Evolutionary conservation across 306 rosid genomes (phyloP), one percentile per base, ranked within the genome.

Genomic region (Aeschynomene evenia): DNA sequence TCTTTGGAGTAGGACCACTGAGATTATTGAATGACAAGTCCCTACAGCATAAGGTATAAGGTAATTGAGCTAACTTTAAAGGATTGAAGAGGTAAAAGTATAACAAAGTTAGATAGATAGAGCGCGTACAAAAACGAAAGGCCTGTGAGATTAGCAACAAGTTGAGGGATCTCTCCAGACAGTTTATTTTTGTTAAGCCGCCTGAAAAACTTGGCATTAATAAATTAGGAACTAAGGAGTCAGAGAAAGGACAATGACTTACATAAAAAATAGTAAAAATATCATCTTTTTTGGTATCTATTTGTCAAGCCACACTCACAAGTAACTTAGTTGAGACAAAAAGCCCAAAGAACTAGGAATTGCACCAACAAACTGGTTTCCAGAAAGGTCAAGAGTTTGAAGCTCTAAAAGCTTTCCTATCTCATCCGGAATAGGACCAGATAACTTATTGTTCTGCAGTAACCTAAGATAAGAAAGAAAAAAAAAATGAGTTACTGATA

Each of bases 11-110:
- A 14, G 97, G 87, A 21, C 99, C 96, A 45, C 99, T 94, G 49
- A 95, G 89, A 80, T 95, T 95, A 75, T 91, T 95, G 76, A 84
- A 90, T 2, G 99, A 95, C 78, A 91, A 81, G 77, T 91, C 97
- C 90, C 99, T 94, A 72, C 60, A 70, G 14, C 55, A 70, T 8
- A 60, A 12, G 73, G 28, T 37, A n/a, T n/a, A 61, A 1, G 14
- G 43, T 58, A 26, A 50, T 73, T 61, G 82, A 49, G 76, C 62
- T 34, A 15, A 28, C 33, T 29, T 22, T 6, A 15, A 46, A 66
- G 62, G 9, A 78, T 57, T 18, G 21, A 69, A 22, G 63, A 29
- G 29, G 80, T 9, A 50, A 73, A 66, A 63, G 29, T 7, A 74
- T 9, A 59, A 22, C 13, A 39, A 46, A 70, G 50, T n/a, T 45